A percentile compares a stretch with the other conserved stretches of the same genome.
Conservation (phyloP, 108 stramenopile genomes). For the Nitzschia putrida region DNA sequence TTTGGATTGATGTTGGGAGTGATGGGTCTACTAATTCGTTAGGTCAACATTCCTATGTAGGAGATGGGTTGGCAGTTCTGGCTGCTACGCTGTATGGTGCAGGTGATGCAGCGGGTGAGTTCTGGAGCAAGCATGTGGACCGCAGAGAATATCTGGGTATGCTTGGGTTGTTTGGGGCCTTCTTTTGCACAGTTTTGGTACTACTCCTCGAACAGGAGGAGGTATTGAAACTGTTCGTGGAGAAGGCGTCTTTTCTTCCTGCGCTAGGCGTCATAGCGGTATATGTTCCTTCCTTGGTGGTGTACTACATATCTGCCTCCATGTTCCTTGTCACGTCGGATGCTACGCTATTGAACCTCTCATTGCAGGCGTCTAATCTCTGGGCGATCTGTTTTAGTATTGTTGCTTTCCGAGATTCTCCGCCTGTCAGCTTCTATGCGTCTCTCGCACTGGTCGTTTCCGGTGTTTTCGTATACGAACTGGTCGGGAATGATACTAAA, state of each 20-base stretch:
- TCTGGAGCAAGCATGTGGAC: slow-evolving; percentile 59
- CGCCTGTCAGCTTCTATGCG: slow-evolving; percentile 75
- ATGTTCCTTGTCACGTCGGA: slow-evolving; percentile 61
- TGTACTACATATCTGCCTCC: slow-evolving; percentile 59
- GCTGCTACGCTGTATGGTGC: slow-evolving; percentile 63
- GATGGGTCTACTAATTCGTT: background rate
- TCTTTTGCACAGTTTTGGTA: slow-evolving; percentile 47
- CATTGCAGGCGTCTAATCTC: slow-evolving; percentile 61
- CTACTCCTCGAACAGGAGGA: slow-evolving; percentile 43
- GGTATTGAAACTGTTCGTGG: slow-evolving; percentile 13
- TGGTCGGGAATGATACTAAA: slow-evolving; percentile 18
- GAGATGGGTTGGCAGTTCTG: slow-evolving; percentile 59
- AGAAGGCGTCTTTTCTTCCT: background rate
- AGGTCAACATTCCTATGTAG: slow-evolving; percentile 38
- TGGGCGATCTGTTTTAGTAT: slow-evolving; percentile 74
- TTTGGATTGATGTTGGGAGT: slow-evolving; percentile 38
- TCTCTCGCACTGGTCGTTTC: slow-evolving; percentile 70
- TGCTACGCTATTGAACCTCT: slow-evolving; percentile 74
- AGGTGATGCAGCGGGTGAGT: slow-evolving; percentile 70
- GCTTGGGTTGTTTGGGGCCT: slow-evolving; percentile 66
- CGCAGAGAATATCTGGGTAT: slow-evolving; percentile 74
- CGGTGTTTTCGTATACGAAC: slow-evolving; percentile 90
- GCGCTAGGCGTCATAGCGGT: slow-evolving; percentile 41
- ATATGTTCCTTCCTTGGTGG: slow-evolving; percentile 40
- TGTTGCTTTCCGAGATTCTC: slow-evolving; percentile 35